These are phyloP conservation scores for Lunasporangiospora selenospora DNA, from an alignment of 192 early-diverging fungal genomes.

Conservation along the genomic window DNA sequence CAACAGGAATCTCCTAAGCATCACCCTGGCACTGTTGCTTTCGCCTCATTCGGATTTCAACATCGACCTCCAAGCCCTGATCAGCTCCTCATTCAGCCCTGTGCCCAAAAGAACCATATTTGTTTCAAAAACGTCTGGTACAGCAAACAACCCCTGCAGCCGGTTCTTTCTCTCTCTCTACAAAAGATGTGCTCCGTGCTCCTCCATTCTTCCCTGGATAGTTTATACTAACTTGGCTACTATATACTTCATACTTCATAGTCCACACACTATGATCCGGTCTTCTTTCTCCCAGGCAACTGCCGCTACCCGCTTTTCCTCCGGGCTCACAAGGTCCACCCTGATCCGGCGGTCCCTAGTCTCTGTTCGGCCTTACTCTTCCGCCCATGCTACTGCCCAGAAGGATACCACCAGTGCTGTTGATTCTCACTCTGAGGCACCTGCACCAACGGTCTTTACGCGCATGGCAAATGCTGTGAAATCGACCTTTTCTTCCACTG, in stretches of 20 bases:
- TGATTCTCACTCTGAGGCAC: not conserved
- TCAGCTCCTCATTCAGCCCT: no score
- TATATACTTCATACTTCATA: no score
- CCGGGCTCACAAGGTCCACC: conserved; percentile 4
- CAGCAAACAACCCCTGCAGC: no score
- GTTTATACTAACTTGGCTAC: no score
- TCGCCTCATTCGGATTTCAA: not conserved
- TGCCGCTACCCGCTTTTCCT: conserved; percentile 2
- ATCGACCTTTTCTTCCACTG: conserved; percentile 42
- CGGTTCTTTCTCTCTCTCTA: no score
- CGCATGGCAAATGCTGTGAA: conserved; percentile 43
- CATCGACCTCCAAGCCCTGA: not conserved
- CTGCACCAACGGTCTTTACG: conserved; percentile 27
- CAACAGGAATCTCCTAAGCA: not conserved
- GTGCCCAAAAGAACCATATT: no score
- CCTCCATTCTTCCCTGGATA: no score
- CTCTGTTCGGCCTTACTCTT: conserved; percentile 15
- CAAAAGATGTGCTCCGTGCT: no score
- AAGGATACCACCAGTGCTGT: no score
- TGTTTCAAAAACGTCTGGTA: no score
- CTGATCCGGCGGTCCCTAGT: conserved; percentile 5
- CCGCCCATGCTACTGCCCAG: conserved; percentile 3
- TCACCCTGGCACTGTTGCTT: not conserved
- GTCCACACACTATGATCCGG: no score
- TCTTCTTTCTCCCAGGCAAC: no score